Percentiles rank a stretch among this genome's conserved stretches.
These are phyloP conservation scores for Penicillium waksmanii DNA, from an alignment of 495 filamentous ascomycete genomes.

Conservation along the genomic window DNA sequence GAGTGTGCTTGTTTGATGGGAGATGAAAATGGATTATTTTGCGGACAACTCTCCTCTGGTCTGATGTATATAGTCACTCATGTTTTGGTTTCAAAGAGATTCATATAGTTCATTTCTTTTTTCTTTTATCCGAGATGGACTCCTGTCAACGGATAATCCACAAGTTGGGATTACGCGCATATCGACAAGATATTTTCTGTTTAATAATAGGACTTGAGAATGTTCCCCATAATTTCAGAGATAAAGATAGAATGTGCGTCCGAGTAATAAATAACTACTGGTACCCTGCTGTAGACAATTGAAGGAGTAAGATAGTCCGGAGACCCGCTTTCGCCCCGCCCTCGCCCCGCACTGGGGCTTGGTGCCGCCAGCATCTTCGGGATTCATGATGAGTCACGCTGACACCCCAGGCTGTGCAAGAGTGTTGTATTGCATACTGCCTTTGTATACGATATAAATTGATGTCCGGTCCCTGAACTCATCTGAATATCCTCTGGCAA, in stretches of 20 bases:
- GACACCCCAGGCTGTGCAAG: not conserved
- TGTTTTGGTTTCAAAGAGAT: not conserved
- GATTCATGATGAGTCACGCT: slow-evolving; percentile 6
- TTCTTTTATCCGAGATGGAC: too few relatives aligned
- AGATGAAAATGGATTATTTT: not conserved
- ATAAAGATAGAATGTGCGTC: too few relatives aligned
- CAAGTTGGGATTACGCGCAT: too few relatives aligned
- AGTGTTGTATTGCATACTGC: not conserved
- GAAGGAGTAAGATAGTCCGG: too few relatives aligned
- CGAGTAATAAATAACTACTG: too few relatives aligned
- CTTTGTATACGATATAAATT: not conserved
- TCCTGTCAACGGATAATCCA: too few relatives aligned
- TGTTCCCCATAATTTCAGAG: too few relatives aligned
- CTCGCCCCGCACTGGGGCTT: not conserved
- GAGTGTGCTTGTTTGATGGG: slow-evolving; percentile 43
- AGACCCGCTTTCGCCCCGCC: too few relatives aligned
- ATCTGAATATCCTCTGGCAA: too few relatives aligned
- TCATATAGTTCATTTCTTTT: not conserved
- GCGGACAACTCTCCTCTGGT: not conserved
- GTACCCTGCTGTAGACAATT: too few relatives aligned
- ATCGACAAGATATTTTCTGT: too few relatives aligned
- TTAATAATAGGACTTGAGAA: too few relatives aligned
- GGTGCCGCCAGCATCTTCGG: not conserved
- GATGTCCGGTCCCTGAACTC: not conserved
- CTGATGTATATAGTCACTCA: not conserved